Percentiles rank a stretch among this genome's conserved stretches.
These are phyloP conservation scores for Hydnomerulius pinastri DNA, from an alignment of 768 basidiomycete species.

Conservation along the genomic window DNA sequence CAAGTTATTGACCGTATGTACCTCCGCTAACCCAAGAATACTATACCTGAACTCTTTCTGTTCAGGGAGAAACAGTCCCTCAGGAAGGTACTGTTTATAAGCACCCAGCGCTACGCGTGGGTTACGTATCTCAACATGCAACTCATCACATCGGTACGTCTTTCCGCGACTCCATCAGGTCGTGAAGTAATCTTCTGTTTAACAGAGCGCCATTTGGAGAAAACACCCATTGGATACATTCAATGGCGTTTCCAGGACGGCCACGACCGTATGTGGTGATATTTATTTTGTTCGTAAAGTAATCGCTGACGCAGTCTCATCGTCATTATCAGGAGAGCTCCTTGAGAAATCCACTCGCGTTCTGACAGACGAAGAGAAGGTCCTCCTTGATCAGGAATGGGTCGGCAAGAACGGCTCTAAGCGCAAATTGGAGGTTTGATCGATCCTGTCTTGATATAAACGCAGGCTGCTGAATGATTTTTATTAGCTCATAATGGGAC, in stretches of 20 bases:
- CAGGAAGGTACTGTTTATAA: constrained; percentile 93
- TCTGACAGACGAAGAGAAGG: constrained; percentile 86
- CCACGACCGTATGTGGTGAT: constrained; percentile 75
- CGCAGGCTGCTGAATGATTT: constrained; percentile 16
- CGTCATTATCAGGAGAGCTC: constrained; percentile 64
- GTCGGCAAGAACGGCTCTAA: constrained; percentile 88
- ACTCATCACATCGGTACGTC: constrained; percentile 88
- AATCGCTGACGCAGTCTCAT: constrained; percentile 9
- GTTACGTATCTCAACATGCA: constrained; percentile 97
- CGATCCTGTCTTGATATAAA: constrained; percentile 9
- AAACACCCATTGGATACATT: constrained; percentile 95
- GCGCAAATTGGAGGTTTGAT: constrained; percentile 82
- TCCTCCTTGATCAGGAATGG: constrained; percentile 79
- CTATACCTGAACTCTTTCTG: constrained; percentile 9
- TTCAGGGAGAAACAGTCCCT: constrained; percentile 85
- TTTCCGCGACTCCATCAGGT: constrained; percentile 10
- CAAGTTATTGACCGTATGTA: constrained; percentile 82
- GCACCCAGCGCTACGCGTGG: constrained; percentile 90
- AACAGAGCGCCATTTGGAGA: constrained; percentile 88
- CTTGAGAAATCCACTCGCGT: constrained; percentile 89
- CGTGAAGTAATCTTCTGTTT: constrained; percentile 23
- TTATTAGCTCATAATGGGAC: constrained; percentile 78
- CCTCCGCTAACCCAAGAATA: constrained; percentile 4
- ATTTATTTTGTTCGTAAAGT: constrained; percentile 9
- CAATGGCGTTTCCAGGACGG: constrained; percentile 99